Base-by-base conservation (phyloP, 345 rosid genomes). In the Turritis glabra region DNA sequence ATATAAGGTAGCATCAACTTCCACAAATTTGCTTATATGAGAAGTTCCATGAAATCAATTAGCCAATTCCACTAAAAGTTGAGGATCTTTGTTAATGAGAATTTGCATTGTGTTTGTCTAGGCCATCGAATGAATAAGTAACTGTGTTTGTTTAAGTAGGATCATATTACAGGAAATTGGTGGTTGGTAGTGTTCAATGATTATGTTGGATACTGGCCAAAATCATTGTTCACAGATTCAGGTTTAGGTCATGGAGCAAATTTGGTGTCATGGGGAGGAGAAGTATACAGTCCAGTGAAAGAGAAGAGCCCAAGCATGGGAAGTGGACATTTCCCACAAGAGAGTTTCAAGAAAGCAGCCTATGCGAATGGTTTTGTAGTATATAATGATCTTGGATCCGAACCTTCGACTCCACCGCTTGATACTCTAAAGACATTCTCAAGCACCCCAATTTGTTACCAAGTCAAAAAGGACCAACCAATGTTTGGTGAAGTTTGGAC, bases 201-300 rank as follows among this genome's bases (percentile, higher is more conserved):
- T 19, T 3, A 11, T 3, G 30, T 68, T 21, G 82, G 78, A 3
- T 74, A 63, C 17, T 79, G 76, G 76, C 76, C 76, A 46, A 61
- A 71, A 6, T 26, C 64, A 1, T 7, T 70, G 48, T 68, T 75
- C 52, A 3, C 40, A n/a, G 12, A 13, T 7, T 1, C 1, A 12
- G 62, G 65, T 1, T 60, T 67, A 54, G 54, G 12, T 12, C 38
- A 55, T n/a, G 52, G 18, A 26, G 64, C 43, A 17, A 35, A 2
- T 38, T n/a, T 18, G 17, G 53, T 14, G 17, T 54, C 64, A 18
- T 55, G 52, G 53, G 74, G 74, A 54, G 74, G 74, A 54, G 52
- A 69, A 54, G 74, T 55, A 6, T 69, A 55, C 7, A 55, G 64
- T 26, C 74, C 64, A 40, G 35, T 56, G 51, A 54, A 37, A 25